Evolutionary conservation across 768 basidiomycete genomes (phyloP).

Genomic region (Pleurotus djamor): DNA sequence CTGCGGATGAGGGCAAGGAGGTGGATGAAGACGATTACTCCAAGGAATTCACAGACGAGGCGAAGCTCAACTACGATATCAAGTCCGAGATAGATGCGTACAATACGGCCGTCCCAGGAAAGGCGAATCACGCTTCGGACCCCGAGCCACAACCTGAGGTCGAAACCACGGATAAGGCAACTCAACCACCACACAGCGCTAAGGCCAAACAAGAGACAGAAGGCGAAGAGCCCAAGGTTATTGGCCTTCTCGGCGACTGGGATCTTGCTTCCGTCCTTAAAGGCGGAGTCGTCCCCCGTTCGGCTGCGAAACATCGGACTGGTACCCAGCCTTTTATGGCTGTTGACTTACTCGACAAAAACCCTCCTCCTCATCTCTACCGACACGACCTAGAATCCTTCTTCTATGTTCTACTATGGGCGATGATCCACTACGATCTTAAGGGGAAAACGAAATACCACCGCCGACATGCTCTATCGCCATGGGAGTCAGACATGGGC

Average conservation of each 20-base stretch:
- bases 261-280: slow-evolving; percentile 16
- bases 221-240: not conserved
- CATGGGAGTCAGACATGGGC: not conserved
- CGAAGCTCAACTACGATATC: too few species aligned
- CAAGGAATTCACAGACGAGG: too few species aligned
- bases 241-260: slow-evolving; percentile 25
- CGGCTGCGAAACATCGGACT: slow-evolving; percentile 6
- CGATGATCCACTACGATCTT: not conserved
- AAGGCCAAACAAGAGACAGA: too few species aligned
- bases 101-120: too few species aligned
- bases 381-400: slow-evolving; percentile 31
- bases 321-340: slow-evolving; percentile 31
- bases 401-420: slow-evolving; percentile 20
- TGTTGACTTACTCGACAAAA: slow-evolving; percentile 18
- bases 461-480: not conserved
- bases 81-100: too few species aligned
- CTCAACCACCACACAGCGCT: too few species aligned
- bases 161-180: too few species aligned
- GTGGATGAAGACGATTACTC: too few species aligned
- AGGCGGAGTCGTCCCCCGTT: not conserved
- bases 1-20: too few species aligned
- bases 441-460: not conserved
- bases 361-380: slow-evolving; percentile 17
- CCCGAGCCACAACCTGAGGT: too few species aligned
- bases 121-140: too few species aligned